Evolutionary conservation across 768 basidiomycete species (phyloP).

Genomic region (Lactarius vividus): DNA sequence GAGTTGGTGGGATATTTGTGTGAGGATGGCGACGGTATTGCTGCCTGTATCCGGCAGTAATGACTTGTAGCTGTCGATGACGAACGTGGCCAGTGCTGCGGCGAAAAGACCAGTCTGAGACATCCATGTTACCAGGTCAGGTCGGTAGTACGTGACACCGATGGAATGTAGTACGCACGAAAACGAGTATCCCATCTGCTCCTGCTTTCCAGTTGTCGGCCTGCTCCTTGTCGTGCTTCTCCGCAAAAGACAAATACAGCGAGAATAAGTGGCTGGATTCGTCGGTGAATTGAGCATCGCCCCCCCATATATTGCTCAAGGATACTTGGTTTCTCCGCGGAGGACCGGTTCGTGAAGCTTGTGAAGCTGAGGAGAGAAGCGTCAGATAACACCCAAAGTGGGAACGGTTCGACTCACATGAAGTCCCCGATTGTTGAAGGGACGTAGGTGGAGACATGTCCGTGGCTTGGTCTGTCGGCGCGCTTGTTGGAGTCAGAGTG

Average conservation of each 20-base stretch:
- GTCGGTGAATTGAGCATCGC: slow-evolving; percentile 4
- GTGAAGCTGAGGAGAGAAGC: not conserved
- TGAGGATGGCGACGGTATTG: slow-evolving; percentile 12
- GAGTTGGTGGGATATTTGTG: slow-evolving; percentile 24
- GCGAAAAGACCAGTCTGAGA: slow-evolving; percentile 24
- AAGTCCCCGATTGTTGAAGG: not conserved
- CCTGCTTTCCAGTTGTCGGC: slow-evolving; percentile 13
- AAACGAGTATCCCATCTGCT: slow-evolving; percentile 20
- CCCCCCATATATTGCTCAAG: not conserved
- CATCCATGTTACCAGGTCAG: not conserved
- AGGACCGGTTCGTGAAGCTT: not conserved
- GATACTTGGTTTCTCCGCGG: not conserved
- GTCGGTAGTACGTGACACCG: not conserved
- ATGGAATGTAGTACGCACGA: slow-evolving; percentile 6
- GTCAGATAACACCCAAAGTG: not conserved
- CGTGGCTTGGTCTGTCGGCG: not conserved
- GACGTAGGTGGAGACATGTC: not conserved
- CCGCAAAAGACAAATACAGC: slow-evolving; percentile 16
- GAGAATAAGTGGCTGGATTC: slow-evolving; percentile 14
- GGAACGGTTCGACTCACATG: not conserved
- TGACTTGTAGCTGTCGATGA: slow-evolving; percentile 24
- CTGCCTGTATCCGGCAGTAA: slow-evolving; percentile 15
- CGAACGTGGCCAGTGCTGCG: slow-evolving; percentile 11
- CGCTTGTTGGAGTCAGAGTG: not conserved
- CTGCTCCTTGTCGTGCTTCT: slow-evolving; percentile 4